A percentile compares a stretch with the other conserved stretches of the same genome.
phyloP scores from a whole-genome alignment of 2,329 filamentous ascomycete species.

The Aureobasidium sp. region DNA sequence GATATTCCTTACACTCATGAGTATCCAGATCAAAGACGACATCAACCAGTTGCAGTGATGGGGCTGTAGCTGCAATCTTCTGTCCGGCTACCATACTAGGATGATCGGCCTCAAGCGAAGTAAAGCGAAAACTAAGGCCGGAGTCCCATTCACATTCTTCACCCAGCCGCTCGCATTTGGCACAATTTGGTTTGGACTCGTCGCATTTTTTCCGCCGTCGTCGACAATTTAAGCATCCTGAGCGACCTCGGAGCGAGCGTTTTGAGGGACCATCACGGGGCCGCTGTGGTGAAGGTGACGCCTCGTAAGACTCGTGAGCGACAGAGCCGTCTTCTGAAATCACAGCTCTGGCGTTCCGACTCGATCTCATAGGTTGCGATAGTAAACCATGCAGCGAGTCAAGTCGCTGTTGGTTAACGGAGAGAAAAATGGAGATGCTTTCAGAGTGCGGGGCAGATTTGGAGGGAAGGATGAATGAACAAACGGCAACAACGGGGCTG shows the following conservation, averaged over 20 bases:
- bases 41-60: slow-evolving; percentile 22
- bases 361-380: neutral
- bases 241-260: slow-evolving; percentile 19
- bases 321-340: neutral
- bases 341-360: neutral
- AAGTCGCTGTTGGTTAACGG: neutral
- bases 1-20: slow-evolving; percentile 5
- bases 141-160: slow-evolving; percentile 23
- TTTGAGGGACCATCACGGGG: neutral
- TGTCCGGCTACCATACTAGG: slow-evolving; percentile 23
- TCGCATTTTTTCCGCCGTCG: slow-evolving; percentile 26
- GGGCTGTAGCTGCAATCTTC: slow-evolving; percentile 3
- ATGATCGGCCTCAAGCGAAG: slow-evolving; percentile 23
- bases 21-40: slow-evolving; percentile 23
- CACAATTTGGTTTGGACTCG: slow-evolving; percentile 24
- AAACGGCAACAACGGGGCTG: neutral
- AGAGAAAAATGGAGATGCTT: neutral
- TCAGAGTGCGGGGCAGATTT: neutral
- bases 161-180: slow-evolving; percentile 21
- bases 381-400: neutral
- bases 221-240: slow-evolving; percentile 27
- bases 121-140: slow-evolving; percentile 15
- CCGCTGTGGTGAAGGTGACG: neutral
- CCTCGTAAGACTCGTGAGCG: neutral
- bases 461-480: neutral